Base-by-base conservation (phyloP, 345 rosid genomes). In the Eucalyptus cloeziana region DNA sequence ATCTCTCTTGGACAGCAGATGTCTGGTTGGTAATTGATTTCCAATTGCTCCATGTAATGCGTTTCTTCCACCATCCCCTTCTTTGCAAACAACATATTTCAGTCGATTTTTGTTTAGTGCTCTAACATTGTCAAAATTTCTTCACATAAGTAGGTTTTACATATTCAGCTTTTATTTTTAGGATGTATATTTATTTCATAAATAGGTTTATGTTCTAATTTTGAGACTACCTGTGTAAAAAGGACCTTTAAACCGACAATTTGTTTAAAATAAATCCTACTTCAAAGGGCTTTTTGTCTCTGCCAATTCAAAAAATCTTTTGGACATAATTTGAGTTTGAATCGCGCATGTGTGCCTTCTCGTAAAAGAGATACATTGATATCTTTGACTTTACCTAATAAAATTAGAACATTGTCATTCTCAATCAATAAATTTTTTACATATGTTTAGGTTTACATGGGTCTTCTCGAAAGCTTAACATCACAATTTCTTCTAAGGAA, bases 381-480 rank as follows among this genome's bases (percentile, higher is more conserved):
- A 4, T 56, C 12, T 56, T 24, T 56, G 5, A 56, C 62, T 56
- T 56, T 9, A 22, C 6, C 62, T 56, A 24, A 24, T 56, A 56
- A 56, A 56, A 9, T 10, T 56, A 2, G 8, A 24, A 56, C 30
- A 24, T 56, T 1, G 8, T 24, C 30, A 24, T 56, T 0, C 62
- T 24, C 13, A 56, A 2, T 24, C 62, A 24, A 56, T 56, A 24
- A 56, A 1, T 24, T 9, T 56, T 56, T 24, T 22, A 56, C 4
- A 56, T 22, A 56, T 6, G 0, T 56, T 24, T 0, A 24, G 0
- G 1, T 9, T 56, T 56, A 24, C 1, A 1, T 22, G 12, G 12
- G 13, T 21, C 1, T 52, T 52, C 58, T 52, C 4, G 1, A 21
- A 52, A 52, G 58, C 0, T 7, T 52, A 52, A 52, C 58, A 52